Percentiles rank a stretch among this genome's conserved stretches.
Evolutionary conservation across 192 early-diverging fungal genomes (phyloP).

Genomic region (Coemansia sp.): DNA sequence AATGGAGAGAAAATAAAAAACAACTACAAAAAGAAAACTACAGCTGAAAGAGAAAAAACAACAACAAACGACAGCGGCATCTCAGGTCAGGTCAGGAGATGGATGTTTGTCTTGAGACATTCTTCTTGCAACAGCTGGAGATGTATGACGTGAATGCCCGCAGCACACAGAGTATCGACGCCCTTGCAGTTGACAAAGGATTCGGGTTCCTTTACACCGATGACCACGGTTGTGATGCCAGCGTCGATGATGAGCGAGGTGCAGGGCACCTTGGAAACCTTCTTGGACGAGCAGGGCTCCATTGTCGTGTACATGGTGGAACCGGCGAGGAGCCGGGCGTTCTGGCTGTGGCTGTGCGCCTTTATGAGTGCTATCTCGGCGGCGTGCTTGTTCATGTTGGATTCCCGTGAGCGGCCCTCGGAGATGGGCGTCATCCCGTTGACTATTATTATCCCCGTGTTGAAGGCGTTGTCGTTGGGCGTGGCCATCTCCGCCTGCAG

Average conservation of each 20-base stretch:
- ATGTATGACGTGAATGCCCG: slow-evolving; percentile 76
- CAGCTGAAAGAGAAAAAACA: neutral
- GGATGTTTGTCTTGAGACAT: slow-evolving; percentile 73
- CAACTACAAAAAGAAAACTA: neutral
- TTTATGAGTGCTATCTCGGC: slow-evolving; percentile 30
- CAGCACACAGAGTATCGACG: slow-evolving; percentile 61
- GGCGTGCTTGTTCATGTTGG: slow-evolving; percentile 20
- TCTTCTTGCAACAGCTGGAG: slow-evolving; percentile 71
- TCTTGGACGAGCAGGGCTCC: slow-evolving; percentile 87
- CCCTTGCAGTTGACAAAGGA: slow-evolving; percentile 85
- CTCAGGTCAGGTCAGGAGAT: slow-evolving; percentile 36
- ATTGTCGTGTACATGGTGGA: slow-evolving; percentile 92
- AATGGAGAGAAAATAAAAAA: neutral
- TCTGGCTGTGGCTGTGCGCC: slow-evolving; percentile 8
- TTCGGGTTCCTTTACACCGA: slow-evolving; percentile 86
- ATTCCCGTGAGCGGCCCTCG: slow-evolving; percentile 37
- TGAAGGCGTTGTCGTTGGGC: slow-evolving; percentile 33
- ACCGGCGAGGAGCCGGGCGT: slow-evolving; percentile 27
- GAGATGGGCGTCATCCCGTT: slow-evolving; percentile 27
- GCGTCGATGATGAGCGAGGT: slow-evolving; percentile 73
- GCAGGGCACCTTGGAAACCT: slow-evolving; percentile 78
- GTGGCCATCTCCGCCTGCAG: slow-evolving; percentile 31
- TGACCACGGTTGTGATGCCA: slow-evolving; percentile 70
- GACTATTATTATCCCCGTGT: slow-evolving; percentile 32
- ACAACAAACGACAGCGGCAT: neutral